A percentile compares a stretch with the other conserved stretches of the same genome.
Conservation (phyloP, 2,329 filamentous ascomycete genomes). For the Tolypocladium endophyticum region DNA sequence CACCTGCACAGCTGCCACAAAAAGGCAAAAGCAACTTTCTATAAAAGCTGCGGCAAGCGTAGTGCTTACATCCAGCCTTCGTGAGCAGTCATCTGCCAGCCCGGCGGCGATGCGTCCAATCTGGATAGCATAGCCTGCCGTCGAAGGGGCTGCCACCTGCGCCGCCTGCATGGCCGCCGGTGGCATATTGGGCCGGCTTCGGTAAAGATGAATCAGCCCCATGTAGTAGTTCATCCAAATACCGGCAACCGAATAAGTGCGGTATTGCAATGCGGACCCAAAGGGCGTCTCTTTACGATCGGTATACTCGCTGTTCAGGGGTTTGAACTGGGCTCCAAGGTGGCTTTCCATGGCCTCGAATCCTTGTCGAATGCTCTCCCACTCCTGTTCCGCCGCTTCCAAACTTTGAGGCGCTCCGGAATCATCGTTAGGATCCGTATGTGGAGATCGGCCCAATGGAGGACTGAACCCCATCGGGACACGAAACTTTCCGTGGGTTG, state of each 20-base stretch:
- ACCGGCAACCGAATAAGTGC: slow-evolving; percentile 77
- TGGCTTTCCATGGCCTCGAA: slow-evolving; percentile 56
- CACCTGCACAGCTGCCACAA: slow-evolving; percentile 74
- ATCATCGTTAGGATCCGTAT: slow-evolving; percentile 35
- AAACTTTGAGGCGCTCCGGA: slow-evolving; percentile 54
- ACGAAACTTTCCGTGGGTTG: slow-evolving; percentile 36
- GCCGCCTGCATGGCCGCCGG: slow-evolving; percentile 83
- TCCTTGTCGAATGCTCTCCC: slow-evolving; percentile 62
- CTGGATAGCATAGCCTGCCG: slow-evolving; percentile 57
- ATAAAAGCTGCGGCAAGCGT: slow-evolving; percentile 71
- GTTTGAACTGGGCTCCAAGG: slow-evolving; percentile 66
- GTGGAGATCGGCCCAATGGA: slow-evolving; percentile 31
- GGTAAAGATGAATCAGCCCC: slow-evolving; percentile 69
- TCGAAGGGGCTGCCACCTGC: slow-evolving; percentile 63
- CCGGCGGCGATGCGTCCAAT: slow-evolving; percentile 77
- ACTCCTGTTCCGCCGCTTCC: slow-evolving; percentile 63
- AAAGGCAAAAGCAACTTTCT: slow-evolving; percentile 72
- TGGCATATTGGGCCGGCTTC: slow-evolving; percentile 82
- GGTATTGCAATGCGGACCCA: slow-evolving; percentile 69
- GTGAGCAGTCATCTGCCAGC: slow-evolving; percentile 43
- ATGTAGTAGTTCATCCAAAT: slow-evolving; percentile 85
- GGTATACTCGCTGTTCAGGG: slow-evolving; percentile 57
- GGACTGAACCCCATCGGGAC: slow-evolving; percentile 46
- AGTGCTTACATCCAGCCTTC: slow-evolving; percentile 56
- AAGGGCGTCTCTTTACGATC: slow-evolving; percentile 61